These are phyloP conservation scores for Phytophthora niederhauseri DNA, from an alignment of 352 stramenopile genomes.

Conservation along the genomic window DNA sequence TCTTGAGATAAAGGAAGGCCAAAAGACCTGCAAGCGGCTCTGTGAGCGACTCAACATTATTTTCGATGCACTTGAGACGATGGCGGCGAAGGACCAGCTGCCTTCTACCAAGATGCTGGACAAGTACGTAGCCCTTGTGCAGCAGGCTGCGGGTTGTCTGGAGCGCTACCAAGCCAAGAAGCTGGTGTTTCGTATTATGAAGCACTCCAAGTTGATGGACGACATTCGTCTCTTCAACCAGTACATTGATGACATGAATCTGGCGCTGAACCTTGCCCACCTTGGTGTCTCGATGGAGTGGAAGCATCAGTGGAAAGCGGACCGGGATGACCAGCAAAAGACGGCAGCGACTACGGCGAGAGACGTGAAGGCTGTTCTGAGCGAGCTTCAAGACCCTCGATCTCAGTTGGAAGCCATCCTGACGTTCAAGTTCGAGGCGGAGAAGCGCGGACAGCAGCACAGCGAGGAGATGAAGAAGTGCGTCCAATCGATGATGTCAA, in stretches of 20 bases:
- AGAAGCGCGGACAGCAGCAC: neutral
- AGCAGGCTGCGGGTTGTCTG: neutral
- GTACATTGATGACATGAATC: slow-evolving; percentile 29
- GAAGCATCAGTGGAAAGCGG: slow-evolving; percentile 18
- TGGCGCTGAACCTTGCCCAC: slow-evolving; percentile 27
- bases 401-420: neutral
- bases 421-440: neutral
- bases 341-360: neutral
- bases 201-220: slow-evolving; percentile 1
- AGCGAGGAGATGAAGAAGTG: neutral
- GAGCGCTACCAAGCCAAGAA: neutral
- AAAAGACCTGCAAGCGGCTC: too few species aligned
- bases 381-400: neutral
- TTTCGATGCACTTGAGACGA: too few species aligned
- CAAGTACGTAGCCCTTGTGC: too few species aligned
- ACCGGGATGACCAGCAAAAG: neutral
- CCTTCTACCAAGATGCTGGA: too few species aligned
- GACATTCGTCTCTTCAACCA: slow-evolving; percentile 28
- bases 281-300: slow-evolving; percentile 1
- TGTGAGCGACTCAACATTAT: too few species aligned
- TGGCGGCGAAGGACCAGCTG: too few species aligned
- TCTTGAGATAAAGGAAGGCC: too few species aligned
- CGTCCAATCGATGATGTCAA: neutral
- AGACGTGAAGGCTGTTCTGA: neutral
- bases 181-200: neutral